Conservation (phyloP, 768 basidiomycete species). For the Naganishia friedmannii region DNA sequence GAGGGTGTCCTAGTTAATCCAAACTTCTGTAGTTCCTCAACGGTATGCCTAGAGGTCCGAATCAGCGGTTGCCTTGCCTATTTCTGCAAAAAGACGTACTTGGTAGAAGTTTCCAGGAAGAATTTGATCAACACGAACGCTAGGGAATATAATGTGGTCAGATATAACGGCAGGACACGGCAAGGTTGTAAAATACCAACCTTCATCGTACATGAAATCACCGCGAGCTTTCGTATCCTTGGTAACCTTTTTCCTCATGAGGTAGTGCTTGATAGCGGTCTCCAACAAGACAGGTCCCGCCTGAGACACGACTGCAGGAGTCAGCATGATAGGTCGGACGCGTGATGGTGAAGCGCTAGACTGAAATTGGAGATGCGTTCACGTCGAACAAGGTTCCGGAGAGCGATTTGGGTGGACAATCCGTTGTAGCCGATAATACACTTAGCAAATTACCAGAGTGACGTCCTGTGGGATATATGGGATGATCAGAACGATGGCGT, state of each 20-base stretch:
- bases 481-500: too few relatives aligned
- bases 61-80: conserved; percentile 58
- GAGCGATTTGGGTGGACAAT: background rate
- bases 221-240: conserved; percentile 60
- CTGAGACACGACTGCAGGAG: conserved; percentile 29
- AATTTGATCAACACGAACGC: conserved; percentile 69
- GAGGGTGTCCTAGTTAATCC: conserved; percentile 74
- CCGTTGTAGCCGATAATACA: too few relatives aligned
- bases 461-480: too few relatives aligned
- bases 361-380: background rate
- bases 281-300: conserved; percentile 50
- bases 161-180: background rate
- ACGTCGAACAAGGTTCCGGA: background rate
- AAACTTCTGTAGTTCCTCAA: conserved; percentile 77
- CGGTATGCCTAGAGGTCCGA: conserved; percentile 71
- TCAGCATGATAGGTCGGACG: conserved; percentile 19
- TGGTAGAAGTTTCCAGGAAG: conserved; percentile 70
- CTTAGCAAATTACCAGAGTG: too few relatives aligned
- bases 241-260: conserved; percentile 57
- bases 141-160: conserved; percentile 36
- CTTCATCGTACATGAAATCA: conserved; percentile 77
- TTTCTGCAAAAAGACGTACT: conserved; percentile 37
- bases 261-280: conserved; percentile 80
- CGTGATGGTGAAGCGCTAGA: background rate
- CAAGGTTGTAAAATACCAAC: conserved; percentile 34